phyloP scores from a whole-genome alignment of 2,329 filamentous ascomycete species.

The Monosporascus sp. region DNA sequence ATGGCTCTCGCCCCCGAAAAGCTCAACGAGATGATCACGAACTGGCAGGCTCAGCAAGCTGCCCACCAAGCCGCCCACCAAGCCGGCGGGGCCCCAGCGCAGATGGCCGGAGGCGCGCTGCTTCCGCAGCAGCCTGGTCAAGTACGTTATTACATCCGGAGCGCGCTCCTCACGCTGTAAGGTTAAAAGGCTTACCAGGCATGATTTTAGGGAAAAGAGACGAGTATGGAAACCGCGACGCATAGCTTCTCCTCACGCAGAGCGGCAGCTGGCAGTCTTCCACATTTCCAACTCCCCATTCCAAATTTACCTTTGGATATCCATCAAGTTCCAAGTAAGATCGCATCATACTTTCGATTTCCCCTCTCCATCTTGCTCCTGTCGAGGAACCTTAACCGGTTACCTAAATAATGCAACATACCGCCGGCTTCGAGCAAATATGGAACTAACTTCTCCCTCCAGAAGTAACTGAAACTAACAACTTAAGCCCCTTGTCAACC shows the following conservation, averaged over 20 bases:
- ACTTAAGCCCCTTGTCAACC: slow-evolving; percentile 56
- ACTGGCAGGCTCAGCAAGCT: slow-evolving; percentile 36
- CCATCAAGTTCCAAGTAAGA: slow-evolving; percentile 30
- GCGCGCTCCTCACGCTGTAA: too few relatives aligned
- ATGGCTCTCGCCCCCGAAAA: slow-evolving; percentile 42
- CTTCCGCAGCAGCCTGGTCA: slow-evolving; percentile 21
- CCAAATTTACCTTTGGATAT: slow-evolving; percentile 28
- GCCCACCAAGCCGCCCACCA: slow-evolving; percentile 12
- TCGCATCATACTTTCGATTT: slow-evolving; percentile 5
- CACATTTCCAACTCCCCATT: slow-evolving; percentile 33
- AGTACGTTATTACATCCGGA: too few relatives aligned
- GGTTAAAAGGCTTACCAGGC: too few relatives aligned
- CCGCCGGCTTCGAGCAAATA: background rate
- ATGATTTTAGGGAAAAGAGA: too few relatives aligned
- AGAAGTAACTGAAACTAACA: slow-evolving; percentile 49
- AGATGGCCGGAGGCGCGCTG: slow-evolving; percentile 20
- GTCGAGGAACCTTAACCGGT: too few relatives aligned
- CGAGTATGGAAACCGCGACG: slow-evolving; percentile 23
- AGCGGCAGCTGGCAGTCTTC: slow-evolving; percentile 63
- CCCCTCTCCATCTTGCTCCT: slow-evolving; percentile 1
- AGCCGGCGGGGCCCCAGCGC: slow-evolving; percentile 20
- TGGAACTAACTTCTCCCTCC: slow-evolving; percentile 32
- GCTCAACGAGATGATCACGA: slow-evolving; percentile 45
- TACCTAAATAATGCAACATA: too few relatives aligned
- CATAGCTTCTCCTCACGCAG: slow-evolving; percentile 64